These are phyloP conservation scores for Lactifluus volemus DNA, from an alignment of 768 basidiomycete genomes.

Conservation along the genomic window DNA sequence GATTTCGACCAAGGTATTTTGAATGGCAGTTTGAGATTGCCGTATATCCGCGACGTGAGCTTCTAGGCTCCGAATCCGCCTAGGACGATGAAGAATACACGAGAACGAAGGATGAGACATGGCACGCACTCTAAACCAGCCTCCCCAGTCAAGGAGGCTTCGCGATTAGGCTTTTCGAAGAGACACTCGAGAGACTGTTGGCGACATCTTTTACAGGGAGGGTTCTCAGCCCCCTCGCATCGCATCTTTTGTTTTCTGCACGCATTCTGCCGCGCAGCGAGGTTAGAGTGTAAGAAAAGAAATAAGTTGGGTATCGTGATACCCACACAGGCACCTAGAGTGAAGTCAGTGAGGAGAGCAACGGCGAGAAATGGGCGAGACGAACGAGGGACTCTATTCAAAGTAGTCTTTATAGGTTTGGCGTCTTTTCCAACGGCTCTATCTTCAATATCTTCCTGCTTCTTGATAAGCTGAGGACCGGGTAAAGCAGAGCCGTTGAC, in stretches of 20 bases:
- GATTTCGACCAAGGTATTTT: slow-evolving; percentile 72
- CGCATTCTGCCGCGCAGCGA: slow-evolving; percentile 55
- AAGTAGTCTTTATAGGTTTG: slow-evolving; percentile 66
- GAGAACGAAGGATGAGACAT: not conserved
- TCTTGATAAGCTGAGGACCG: slow-evolving; percentile 35
- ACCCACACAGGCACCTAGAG: slow-evolving; percentile 71
- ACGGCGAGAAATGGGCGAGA: slow-evolving; percentile 22
- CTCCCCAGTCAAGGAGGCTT: slow-evolving; percentile 81
- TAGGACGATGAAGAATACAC: slow-evolving; percentile 26
- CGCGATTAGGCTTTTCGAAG: slow-evolving; percentile 88
- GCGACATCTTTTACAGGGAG: slow-evolving; percentile 90
- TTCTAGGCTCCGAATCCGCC: slow-evolving; percentile 88
- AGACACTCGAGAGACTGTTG: slow-evolving; percentile 87
- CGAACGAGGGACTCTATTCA: slow-evolving; percentile 84
- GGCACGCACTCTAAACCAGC: slow-evolving; percentile 75
- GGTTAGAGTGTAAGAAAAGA: slow-evolving; percentile 9
- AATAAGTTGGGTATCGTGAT: not conserved
- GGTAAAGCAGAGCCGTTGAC: slow-evolving; percentile 11
- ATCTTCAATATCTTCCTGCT: slow-evolving; percentile 50
- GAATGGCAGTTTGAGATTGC: slow-evolving; percentile 63
- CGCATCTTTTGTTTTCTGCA: slow-evolving; percentile 97
- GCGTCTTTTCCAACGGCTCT: slow-evolving; percentile 42
- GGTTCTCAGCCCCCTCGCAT: slow-evolving; percentile 93
- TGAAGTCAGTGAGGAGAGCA: slow-evolving; percentile 15
- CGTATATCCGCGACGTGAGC: slow-evolving; percentile 78